Conservation (phyloP, 495 filamentous ascomycete species). For the Cryomyces minteri region DNA sequence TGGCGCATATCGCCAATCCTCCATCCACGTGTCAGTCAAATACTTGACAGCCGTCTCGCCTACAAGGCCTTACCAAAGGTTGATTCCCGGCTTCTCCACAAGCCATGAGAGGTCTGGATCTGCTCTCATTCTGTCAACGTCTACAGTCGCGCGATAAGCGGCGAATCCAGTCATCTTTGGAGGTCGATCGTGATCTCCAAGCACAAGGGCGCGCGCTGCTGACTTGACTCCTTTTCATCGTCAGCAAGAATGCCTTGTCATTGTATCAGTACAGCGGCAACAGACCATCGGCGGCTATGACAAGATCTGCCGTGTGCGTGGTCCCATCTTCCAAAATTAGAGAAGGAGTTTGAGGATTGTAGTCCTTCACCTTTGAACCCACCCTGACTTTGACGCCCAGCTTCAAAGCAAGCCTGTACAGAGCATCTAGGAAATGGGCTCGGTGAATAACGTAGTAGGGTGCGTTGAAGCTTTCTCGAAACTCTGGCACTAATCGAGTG, state of each 20-base stretch:
- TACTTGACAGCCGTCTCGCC: background rate
- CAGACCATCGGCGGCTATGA: constrained; percentile 29
- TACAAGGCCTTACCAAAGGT: constrained; percentile 18
- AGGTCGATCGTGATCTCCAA: constrained; percentile 7
- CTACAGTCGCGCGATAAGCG: constrained; percentile 25
- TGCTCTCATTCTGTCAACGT: constrained; percentile 20
- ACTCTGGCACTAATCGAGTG: constrained; percentile 22
- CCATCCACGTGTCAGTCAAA: background rate
- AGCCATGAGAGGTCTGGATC: constrained; percentile 24
- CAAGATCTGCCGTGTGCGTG: constrained; percentile 15
- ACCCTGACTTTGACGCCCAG: constrained; percentile 41
- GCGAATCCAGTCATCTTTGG: constrained; percentile 18
- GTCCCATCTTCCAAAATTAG: constrained; percentile 10
- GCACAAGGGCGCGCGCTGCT: constrained; percentile 14
- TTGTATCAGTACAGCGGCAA: background rate
- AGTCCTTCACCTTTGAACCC: constrained; percentile 10
- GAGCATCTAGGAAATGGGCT: constrained; percentile 22
- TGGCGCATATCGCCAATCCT: constrained; percentile 10
- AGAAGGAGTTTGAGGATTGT: constrained; percentile 8
- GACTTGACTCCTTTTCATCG: constrained; percentile 19
- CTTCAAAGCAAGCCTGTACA: constrained; percentile 17
- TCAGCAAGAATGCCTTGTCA: too few species aligned
- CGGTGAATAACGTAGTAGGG: constrained; percentile 29
- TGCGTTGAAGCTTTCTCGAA: constrained; percentile 16
- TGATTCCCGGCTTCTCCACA: constrained; percentile 21